Evolutionary conservation across 768 basidiomycete genomes (phyloP).

Genomic region (Panaeolus papilionaceus): DNA sequence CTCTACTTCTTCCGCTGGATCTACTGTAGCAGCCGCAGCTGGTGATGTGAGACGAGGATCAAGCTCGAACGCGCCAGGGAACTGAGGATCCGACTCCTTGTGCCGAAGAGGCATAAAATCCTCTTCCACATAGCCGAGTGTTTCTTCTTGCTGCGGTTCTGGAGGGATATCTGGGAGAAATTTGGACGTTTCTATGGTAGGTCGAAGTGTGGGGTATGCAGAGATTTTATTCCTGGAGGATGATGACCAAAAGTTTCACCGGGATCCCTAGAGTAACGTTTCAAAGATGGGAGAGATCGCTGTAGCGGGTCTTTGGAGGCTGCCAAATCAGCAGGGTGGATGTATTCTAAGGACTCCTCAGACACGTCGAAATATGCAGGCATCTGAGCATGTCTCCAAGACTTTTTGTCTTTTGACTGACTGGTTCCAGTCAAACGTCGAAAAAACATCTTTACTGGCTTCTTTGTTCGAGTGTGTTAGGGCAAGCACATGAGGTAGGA

Average conservation of each 20-base stretch:
- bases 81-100: not conserved
- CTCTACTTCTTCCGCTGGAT: not conserved
- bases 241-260: not conserved
- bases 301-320: not conserved
- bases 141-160: not conserved
- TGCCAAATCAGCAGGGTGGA: constrained; percentile 5
- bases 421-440: not conserved
- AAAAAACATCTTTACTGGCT: not conserved
- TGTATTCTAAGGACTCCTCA: constrained; percentile 2
- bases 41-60: not conserved
- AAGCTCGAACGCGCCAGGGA: not conserved
- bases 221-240: not conserved
- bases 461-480: not conserved
- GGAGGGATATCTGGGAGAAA: not conserved
- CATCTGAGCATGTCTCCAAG: not conserved
- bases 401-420: constrained; percentile 5
- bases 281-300: not conserved
- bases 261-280: constrained; percentile 12
- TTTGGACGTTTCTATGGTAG: not conserved
- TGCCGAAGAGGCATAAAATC: not conserved
- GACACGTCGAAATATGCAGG: not conserved
- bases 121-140: not conserved
- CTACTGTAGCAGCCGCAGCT: not conserved
- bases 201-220: not conserved
- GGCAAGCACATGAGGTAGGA: not conserved